These are phyloP conservation scores for Solidago caesia DNA, from an alignment of 129 eudicot genomes.

Conservation along the genomic window DNA sequence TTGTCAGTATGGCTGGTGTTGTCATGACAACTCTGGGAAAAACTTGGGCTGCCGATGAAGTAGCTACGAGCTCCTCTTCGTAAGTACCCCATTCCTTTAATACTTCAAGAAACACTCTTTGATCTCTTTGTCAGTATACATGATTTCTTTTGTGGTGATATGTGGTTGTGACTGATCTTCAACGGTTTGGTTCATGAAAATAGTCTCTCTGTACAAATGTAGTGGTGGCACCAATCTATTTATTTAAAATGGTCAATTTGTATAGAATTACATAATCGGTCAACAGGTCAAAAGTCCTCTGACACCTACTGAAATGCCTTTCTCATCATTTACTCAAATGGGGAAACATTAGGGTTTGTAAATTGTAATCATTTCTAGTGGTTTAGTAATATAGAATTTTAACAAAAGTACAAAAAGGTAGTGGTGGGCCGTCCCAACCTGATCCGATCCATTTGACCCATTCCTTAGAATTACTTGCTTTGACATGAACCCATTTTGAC, in stretches of 20 bases:
- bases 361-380: neutral
- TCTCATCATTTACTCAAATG: too few species aligned
- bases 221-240: neutral
- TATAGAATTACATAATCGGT: too few species aligned
- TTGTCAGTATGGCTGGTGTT: slow-evolving; percentile 98
- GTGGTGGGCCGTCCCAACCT: too few species aligned
- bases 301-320: neutral
- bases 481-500: too few species aligned
- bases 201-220: neutral
- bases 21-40: slow-evolving; percentile 96
- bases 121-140: slow-evolving; percentile 5
- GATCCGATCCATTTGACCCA: too few species aligned
- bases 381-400: neutral
- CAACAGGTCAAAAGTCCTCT: neutral
- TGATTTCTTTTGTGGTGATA: slow-evolving; percentile 16
- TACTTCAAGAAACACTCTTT: neutral
- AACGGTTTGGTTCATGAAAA: neutral
- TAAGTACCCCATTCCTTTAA: slow-evolving; percentile 32
- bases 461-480: too few species aligned
- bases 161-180: slow-evolving; percentile 4
- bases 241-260: neutral
- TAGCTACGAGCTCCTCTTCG: slow-evolving; percentile 52
- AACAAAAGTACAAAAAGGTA: neutral
- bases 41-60: slow-evolving; percentile 96
- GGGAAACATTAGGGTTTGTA: neutral